Conservation (phyloP, 2,329 filamentous ascomycete species). For the Beauveria pseudobassiana region DNA sequence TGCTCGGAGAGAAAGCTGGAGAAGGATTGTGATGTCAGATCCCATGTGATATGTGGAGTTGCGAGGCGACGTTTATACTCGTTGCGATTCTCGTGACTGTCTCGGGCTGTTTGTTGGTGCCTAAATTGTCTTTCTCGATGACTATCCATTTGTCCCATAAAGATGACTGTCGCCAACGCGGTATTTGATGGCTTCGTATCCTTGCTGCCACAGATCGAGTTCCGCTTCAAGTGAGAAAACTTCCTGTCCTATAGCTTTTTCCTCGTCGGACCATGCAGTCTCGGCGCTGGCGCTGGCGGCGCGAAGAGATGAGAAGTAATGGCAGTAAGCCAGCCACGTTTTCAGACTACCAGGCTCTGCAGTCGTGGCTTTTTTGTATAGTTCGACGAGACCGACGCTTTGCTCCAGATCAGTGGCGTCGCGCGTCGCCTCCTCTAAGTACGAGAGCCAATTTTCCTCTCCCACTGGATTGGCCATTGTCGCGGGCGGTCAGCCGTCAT, state of each 20-base stretch:
- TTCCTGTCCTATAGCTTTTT: slow-evolving; percentile 60
- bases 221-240: slow-evolving; percentile 63
- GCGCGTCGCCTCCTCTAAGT: slow-evolving; percentile 63
- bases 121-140: slow-evolving; percentile 62
- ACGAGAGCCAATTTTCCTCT: slow-evolving; percentile 71
- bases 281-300: slow-evolving; percentile 47
- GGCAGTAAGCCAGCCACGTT: slow-evolving; percentile 71
- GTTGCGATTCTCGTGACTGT: slow-evolving; percentile 57
- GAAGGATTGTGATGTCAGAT: slow-evolving; percentile 66
- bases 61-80: slow-evolving; percentile 64
- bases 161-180: slow-evolving; percentile 69
- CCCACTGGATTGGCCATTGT: slow-evolving; percentile 55
- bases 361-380: slow-evolving; percentile 60
- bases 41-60: slow-evolving; percentile 68
- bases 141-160: slow-evolving; percentile 76
- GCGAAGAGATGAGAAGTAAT: slow-evolving; percentile 69
- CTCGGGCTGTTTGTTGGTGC: slow-evolving; percentile 44
- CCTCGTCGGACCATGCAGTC: slow-evolving; percentile 56
- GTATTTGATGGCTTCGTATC: slow-evolving; percentile 63
- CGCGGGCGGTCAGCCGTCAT: slow-evolving; percentile 11
- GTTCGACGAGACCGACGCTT: slow-evolving; percentile 62
- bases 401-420: slow-evolving; percentile 55
- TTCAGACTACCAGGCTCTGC: slow-evolving; percentile 68
- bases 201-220: slow-evolving; percentile 63
- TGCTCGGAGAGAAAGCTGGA: slow-evolving; percentile 68